Evolutionary conservation across 2,329 filamentous ascomycete species (phyloP), one percentile per base, ranked within the genome.

Genomic region (Pseudogymnoascus sp.): DNA sequence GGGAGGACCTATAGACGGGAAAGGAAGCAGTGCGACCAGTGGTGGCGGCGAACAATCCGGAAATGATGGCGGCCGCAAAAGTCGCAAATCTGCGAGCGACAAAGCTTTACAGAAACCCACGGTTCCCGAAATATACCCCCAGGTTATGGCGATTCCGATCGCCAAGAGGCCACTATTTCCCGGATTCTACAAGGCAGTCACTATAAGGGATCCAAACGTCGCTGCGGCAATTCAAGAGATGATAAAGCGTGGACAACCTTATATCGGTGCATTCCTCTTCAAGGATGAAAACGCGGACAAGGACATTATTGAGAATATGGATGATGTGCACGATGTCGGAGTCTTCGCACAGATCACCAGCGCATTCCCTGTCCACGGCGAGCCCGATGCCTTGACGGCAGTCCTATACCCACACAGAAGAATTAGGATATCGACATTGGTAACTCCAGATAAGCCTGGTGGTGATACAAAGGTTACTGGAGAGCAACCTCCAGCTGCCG

Each of bases 341-440:
- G 94, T 97, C 1, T 99, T 99, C 73, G 96, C 94, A 57, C 94
- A 99, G 73, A 92, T 99, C 66, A 99, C 94, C 0, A 97, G 93
- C 71, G 90, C 92, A 2, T 97, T 97, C 71, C 92, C 94, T 13
- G 89, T 94, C 2, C 85, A 90, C 64, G 91, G 92, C 11, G 92
- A 96, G 68, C 88, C 92, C 66, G 86, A 86, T 58, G 89, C 87
- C 62, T 79, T 99, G 69, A 97, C 94, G 4, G 92, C 92, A 24
- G 95, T 99, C 39, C 80, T 99, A 15, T 99, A 99, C 72, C 95
- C 94, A 1, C 94, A 99, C 74, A 88, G 94, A 62, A 85, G 95
- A 68, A 97, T 99, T 70, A 91, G 89, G 75, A 85, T 99, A 71
- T 92, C 92, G 2, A 87, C 86, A 35, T 76, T 99, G 58, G 83